These are phyloP conservation scores for Cladophialophora bantiana DNA, from an alignment of 2,329 filamentous ascomycete species.

Conservation along the genomic window DNA sequence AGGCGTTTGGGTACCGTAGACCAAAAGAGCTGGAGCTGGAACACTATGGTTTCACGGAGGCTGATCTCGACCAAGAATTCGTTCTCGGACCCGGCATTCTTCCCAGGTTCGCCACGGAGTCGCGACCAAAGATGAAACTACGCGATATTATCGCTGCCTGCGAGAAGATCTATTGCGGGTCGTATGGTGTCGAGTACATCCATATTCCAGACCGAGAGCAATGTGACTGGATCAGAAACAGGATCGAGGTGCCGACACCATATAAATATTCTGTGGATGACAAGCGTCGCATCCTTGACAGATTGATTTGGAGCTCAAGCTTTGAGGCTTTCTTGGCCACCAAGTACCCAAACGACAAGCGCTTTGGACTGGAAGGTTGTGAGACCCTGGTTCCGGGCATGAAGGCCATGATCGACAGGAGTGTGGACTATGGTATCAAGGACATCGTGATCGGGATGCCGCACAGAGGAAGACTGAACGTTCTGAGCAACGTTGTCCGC, in stretches of 20 bases:
- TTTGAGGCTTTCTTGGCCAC: constrained; percentile 95
- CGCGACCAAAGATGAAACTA: constrained; percentile 93
- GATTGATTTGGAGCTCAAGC: constrained; percentile 97
- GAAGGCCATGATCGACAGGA: constrained; percentile 98
- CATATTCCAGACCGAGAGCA: constrained; percentile 97
- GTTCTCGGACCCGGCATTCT: constrained; percentile 92
- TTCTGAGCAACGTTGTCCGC: constrained; percentile 96
- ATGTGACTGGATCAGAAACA: constrained; percentile 97
- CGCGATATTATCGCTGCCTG: constrained; percentile 92
- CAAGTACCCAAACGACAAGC: constrained; percentile 99
- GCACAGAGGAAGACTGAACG: constrained; percentile 96
- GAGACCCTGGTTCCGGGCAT: constrained; percentile 97
- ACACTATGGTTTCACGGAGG: constrained; percentile 93
- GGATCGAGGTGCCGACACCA: constrained; percentile 88
- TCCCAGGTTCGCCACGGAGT: constrained; percentile 87
- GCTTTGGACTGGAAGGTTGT: constrained; percentile 96
- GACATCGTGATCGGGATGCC: constrained; percentile 99
- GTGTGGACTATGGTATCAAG: constrained; percentile 97
- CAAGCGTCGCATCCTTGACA: constrained; percentile 96
- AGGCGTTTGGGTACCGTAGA: constrained; percentile 83
- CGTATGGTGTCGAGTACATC: constrained; percentile 98
- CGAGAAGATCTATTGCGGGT: constrained; percentile 94
- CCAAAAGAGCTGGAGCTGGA: constrained; percentile 92
- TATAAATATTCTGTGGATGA: constrained; percentile 99
- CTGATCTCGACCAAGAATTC: constrained; percentile 92